phyloP scores from a whole-genome alignment of 2,329 filamentous ascomycete species.

The Cladosporium velox region DNA sequence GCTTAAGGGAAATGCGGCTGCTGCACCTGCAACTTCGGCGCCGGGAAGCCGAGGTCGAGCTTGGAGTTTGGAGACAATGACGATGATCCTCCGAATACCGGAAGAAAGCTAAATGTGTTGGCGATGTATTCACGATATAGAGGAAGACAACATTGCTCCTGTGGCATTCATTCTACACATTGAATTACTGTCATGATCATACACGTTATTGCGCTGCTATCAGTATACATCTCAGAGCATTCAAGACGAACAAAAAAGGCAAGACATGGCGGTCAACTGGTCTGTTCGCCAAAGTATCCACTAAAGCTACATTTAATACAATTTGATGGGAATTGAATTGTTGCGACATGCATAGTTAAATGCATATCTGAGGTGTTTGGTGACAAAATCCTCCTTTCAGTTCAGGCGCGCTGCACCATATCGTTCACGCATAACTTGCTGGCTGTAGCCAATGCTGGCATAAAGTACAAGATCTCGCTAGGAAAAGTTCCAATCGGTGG shows the following conservation, averaged over 20 bases:
- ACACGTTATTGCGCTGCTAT: background rate
- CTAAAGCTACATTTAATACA: constrained; percentile 29
- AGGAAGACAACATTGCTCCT: background rate
- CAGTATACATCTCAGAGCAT: background rate
- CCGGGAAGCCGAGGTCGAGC: background rate
- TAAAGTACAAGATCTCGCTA: constrained; percentile 22
- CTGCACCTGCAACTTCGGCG: background rate
- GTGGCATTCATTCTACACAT: background rate
- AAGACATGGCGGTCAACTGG: constrained; percentile 9
- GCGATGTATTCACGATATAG: background rate
- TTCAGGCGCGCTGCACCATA: constrained; percentile 20
- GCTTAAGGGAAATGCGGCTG: constrained; percentile 6
- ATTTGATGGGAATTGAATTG: constrained; percentile 20
- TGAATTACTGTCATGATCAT: background rate
- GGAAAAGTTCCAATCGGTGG: constrained; percentile 15
- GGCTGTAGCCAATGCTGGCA: constrained; percentile 22
- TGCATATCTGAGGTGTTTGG: constrained; percentile 24
- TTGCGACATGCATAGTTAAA: constrained; percentile 27
- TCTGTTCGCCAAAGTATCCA: constrained; percentile 15
- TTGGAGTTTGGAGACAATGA: background rate
- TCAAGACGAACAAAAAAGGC: background rate
- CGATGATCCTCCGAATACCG: background rate
- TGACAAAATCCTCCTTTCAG: constrained; percentile 27
- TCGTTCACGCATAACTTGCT: constrained; percentile 21
- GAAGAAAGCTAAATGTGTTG: background rate